Evolutionary conservation across 768 basidiomycete genomes (phyloP).

Genomic region (Russula emetica): DNA sequence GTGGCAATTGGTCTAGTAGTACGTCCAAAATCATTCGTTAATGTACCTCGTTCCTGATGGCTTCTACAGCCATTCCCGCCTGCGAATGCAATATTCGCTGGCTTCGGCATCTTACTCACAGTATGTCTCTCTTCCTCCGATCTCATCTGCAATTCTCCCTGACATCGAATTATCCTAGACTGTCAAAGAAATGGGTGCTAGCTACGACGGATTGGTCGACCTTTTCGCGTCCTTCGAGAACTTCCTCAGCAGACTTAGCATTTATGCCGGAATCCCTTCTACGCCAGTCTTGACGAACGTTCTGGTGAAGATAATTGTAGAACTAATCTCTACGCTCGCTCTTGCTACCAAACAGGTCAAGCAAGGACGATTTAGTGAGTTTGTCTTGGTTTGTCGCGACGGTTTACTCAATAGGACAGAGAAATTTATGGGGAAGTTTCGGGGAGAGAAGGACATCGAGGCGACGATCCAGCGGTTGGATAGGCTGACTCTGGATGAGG

Average conservation of each 20-base stretch:
- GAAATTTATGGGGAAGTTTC: constrained; percentile 6
- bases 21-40: neutral
- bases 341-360: constrained; percentile 9
- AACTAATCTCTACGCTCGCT: constrained; percentile 1
- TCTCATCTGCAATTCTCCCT: neutral
- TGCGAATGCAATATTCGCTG: neutral
- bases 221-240: constrained; percentile 10
- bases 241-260: constrained; percentile 1
- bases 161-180: neutral
- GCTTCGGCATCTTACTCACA: neutral
- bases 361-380: constrained; percentile 9
- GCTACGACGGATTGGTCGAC: neutral
- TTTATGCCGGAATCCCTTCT: neutral
- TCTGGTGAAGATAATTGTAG: neutral
- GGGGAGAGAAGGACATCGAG: constrained; percentile 9
- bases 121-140: neutral
- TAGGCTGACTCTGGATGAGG: constrained; percentile 7
- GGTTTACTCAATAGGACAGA: neutral
- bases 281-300: neutral
- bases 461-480: neutral
- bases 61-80: constrained; percentile 1
- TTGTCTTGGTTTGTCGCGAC: neutral
- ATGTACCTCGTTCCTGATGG: too few species aligned
- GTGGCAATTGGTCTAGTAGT: neutral
- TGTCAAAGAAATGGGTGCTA: neutral